Percentiles rank a stretch among this genome's conserved stretches.
phyloP scores from a whole-genome alignment of 371 early-diverging fungal genomes.

The Basidiobolus meristosporus region DNA sequence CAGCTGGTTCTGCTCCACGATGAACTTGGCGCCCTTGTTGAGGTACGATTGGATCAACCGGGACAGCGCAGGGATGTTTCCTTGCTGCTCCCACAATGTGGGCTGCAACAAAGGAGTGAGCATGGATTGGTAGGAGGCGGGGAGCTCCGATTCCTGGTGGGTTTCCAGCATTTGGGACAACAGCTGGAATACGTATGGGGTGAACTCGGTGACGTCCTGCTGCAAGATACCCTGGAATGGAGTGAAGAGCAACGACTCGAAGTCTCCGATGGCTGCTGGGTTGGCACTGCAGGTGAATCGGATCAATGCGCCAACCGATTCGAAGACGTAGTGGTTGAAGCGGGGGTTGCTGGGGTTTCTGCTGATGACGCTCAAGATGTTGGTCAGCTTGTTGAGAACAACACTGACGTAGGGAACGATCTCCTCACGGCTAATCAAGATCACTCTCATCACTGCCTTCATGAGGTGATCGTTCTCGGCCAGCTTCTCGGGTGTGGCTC shows the following conservation, averaged over 20 bases:
- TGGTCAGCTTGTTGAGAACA: slow-evolving; percentile 49
- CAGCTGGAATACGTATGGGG: slow-evolving; percentile 92
- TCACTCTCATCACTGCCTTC: slow-evolving; percentile 8
- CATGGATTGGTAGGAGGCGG: slow-evolving; percentile 46
- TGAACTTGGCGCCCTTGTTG: slow-evolving; percentile 33
- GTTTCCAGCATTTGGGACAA: slow-evolving; percentile 65
- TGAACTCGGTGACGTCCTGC: slow-evolving; percentile 79
- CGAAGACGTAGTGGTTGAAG: slow-evolving; percentile 93
- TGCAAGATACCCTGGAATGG: slow-evolving; percentile 82
- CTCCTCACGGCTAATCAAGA: neutral
- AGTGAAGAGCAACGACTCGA: slow-evolving; percentile 49
- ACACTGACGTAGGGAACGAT: slow-evolving; percentile 29
- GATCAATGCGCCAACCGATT: slow-evolving; percentile 75
- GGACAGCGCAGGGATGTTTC: slow-evolving; percentile 86
- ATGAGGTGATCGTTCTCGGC: slow-evolving; percentile 92
- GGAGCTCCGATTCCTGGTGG: slow-evolving; percentile 43
- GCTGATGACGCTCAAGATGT: slow-evolving; percentile 63
- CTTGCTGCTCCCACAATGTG: slow-evolving; percentile 66
- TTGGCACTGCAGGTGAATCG: slow-evolving; percentile 22
- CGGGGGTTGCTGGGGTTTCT: slow-evolving; percentile 91
- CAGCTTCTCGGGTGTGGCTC: slow-evolving; percentile 55
- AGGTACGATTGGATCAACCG: slow-evolving; percentile 72
- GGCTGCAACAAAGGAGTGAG: slow-evolving; percentile 68
- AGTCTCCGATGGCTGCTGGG: slow-evolving; percentile 40
- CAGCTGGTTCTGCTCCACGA: slow-evolving; percentile 43